These are phyloP conservation scores for Knoxdaviesia capensis DNA, from an alignment of 2,329 filamentous ascomycete genomes.

Conservation along the genomic window DNA sequence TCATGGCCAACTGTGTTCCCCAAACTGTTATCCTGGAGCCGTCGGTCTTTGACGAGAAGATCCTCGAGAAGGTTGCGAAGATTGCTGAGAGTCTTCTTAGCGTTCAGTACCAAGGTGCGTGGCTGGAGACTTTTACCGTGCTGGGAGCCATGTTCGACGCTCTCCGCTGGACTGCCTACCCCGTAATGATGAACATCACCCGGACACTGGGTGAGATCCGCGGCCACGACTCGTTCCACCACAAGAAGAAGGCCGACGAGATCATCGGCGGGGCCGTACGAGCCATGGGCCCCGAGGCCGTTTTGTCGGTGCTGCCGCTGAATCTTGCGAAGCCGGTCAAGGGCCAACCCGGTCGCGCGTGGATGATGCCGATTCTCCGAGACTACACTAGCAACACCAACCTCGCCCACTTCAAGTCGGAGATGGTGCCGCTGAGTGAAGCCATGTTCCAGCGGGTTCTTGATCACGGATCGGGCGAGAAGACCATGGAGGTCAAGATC, in stretches of 20 bases:
- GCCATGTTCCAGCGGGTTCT: constrained; percentile 75
- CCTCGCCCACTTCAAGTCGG: constrained; percentile 63
- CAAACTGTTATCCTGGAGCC: constrained; percentile 67
- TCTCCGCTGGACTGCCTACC: constrained; percentile 66
- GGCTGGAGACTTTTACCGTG: constrained; percentile 86
- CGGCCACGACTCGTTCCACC: constrained; percentile 69
- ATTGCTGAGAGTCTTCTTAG: constrained; percentile 56
- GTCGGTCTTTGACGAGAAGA: constrained; percentile 82
- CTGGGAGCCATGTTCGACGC: constrained; percentile 73
- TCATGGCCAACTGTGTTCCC: constrained; percentile 78
- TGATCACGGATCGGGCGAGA: constrained; percentile 62
- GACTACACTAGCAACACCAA: constrained; percentile 81
- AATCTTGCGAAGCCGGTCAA: constrained; percentile 63
- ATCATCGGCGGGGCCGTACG: constrained; percentile 74
- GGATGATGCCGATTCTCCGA: constrained; percentile 81
- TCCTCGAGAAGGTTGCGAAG: constrained; percentile 60
- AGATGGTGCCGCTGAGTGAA: constrained; percentile 80
- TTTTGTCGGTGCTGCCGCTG: constrained; percentile 64
- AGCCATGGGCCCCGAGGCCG: constrained; percentile 74
- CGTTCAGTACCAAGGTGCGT: constrained; percentile 83
- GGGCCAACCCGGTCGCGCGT: constrained; percentile 70
- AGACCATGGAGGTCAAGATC: constrained; percentile 93
- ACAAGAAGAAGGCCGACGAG: constrained; percentile 86
- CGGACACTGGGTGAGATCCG: constrained; percentile 72
- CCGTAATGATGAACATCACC: constrained; percentile 56